A percentile compares a stretch with the other conserved stretches of the same genome.
phyloP scores from a whole-genome alignment of 257 asterid genomes.

The Rehmannia glutinosa region DNA sequence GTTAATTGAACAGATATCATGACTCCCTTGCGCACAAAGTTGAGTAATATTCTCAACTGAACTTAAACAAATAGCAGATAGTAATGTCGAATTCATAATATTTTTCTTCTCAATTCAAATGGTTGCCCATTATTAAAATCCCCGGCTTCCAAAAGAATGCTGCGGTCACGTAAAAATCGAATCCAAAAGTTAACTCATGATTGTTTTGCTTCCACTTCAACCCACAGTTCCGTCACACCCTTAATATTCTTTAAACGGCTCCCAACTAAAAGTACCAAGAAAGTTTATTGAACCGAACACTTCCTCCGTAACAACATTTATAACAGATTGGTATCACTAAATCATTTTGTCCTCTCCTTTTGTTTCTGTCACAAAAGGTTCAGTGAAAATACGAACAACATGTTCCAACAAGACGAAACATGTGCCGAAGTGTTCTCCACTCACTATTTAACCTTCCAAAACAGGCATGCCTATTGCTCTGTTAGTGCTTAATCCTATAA shows the following conservation, averaged over 20 bases:
- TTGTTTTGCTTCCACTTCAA: not conserved
- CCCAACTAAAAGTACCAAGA: not conserved
- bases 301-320: not conserved
- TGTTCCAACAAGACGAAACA: not conserved
- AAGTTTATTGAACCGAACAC: not conserved
- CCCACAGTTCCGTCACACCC: not conserved
- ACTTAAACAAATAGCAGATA: slow-evolving; percentile 6
- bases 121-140: too few relatives aligned
- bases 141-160: too few relatives aligned
- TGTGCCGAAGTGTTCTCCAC: too few relatives aligned
- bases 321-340: not conserved
- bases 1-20: slow-evolving; percentile 7
- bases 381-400: not conserved
- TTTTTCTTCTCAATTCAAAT: too few relatives aligned
- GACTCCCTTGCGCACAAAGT: slow-evolving; percentile 11
- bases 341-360: not conserved
- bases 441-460: too few relatives aligned
- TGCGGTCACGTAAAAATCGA: not conserved
- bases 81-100: too few relatives aligned
- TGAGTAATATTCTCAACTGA: slow-evolving; percentile 10
- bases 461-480: too few relatives aligned
- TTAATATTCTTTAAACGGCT: not conserved
- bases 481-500: too few relatives aligned
- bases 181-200: not conserved
- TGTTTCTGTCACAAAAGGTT: not conserved